Conservation (phyloP, 1,284 basidiomycete genomes). For the Moesziomyces antarcticus region DNA sequence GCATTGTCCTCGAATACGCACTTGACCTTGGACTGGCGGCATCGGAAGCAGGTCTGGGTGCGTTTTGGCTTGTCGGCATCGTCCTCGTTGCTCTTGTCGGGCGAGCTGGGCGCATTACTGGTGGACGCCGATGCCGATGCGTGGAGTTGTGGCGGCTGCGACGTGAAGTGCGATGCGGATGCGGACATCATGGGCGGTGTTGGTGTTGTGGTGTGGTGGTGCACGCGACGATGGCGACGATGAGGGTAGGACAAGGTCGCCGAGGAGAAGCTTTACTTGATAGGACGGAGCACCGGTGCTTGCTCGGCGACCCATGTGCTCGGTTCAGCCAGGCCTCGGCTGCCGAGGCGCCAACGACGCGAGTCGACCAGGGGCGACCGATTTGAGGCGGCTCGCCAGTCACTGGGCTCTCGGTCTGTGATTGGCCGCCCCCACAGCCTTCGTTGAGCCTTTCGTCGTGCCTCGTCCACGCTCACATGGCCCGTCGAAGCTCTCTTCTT, state of each 20-base stretch:
- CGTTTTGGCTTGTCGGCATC: slow-evolving; percentile 28
- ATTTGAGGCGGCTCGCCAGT: not conserved
- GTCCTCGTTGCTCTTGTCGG: slow-evolving; percentile 23
- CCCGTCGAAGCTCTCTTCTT: not conserved
- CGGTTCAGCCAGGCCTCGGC: no score
- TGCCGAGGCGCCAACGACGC: no score
- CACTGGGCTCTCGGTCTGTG: not conserved
- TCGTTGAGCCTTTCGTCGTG: no score
- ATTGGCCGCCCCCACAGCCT: slow-evolving; percentile 17
- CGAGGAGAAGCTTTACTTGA: not conserved
- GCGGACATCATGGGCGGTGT: not conserved
- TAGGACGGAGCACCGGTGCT: no score
- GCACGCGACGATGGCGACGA: not conserved
- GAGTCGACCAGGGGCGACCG: no score
- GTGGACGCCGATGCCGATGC: not conserved
- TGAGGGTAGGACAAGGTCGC: not conserved
- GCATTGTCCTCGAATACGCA: slow-evolving; percentile 33
- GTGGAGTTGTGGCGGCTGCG: slow-evolving; percentile 5
- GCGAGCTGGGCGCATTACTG: slow-evolving; percentile 15
- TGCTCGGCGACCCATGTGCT: not conserved
- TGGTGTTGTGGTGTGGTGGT: not conserved
- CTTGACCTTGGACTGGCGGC: slow-evolving; percentile 38
- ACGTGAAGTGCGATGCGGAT: not conserved
- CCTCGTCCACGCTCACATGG: no score
- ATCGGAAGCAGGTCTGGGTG: slow-evolving; percentile 37